Evolutionary conservation across 257 asterid species (phyloP).

Genomic region (Nicotiana undulata): DNA sequence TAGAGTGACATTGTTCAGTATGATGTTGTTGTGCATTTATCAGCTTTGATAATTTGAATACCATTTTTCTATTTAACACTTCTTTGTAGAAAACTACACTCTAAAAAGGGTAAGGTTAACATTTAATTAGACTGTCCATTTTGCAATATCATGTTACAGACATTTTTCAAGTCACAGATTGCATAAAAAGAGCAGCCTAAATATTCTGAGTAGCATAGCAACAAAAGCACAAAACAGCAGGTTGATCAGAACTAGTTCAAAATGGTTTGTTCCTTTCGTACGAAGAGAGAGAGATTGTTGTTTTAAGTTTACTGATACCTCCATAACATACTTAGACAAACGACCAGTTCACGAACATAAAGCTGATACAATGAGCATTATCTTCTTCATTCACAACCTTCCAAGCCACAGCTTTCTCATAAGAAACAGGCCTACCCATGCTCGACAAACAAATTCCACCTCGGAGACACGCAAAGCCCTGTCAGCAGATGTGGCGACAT

Average conservation of each 20-base stretch:
- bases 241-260: not conserved
- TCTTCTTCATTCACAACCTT: conserved; percentile 81
- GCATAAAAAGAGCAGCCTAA: not conserved
- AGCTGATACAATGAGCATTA: conserved; percentile 62
- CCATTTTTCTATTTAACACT: too few relatives aligned
- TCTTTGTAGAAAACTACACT: too few relatives aligned
- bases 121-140: not conserved
- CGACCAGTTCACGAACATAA: conserved; percentile 79
- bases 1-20: too few relatives aligned
- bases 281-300: not conserved
- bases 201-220: not conserved
- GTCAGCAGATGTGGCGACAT: not conserved
- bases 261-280: not conserved
- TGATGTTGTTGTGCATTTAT: too few relatives aligned
- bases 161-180: not conserved
- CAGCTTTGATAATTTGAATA: too few relatives aligned
- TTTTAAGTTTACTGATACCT: not conserved
- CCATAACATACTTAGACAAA: conserved; percentile 35
- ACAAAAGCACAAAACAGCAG: not conserved
- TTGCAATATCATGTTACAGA: not conserved
- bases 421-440: conserved; percentile 89
- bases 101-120: too few relatives aligned
- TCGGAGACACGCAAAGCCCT: conserved; percentile 76
- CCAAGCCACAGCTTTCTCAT: conserved; percentile 91
- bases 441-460: conserved; percentile 92